Base-by-base conservation (phyloP, 2,329 filamentous ascomycete genomes). In the Fusarium miscanthi region DNA sequence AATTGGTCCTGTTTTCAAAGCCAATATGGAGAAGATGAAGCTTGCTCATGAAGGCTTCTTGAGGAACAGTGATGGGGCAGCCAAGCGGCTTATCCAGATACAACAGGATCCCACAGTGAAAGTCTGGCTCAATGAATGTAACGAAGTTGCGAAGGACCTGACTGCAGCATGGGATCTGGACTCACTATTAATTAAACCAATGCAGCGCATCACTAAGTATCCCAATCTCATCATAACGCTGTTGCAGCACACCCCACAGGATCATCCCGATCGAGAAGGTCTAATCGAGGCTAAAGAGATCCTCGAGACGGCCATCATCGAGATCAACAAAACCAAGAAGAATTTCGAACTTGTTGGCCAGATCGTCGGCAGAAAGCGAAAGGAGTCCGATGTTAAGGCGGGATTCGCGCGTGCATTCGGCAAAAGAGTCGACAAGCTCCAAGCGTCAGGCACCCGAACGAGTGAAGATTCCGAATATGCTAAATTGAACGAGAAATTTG, bases 301-400 rank as follows among this genome's bases (percentile, higher is more conserved):
- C 8, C 79, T 92, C 17, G 90, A 92, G 72, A 88, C 87, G 41
- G 92, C 95, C 14, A 90, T 93, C 27, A 89, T 93, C 59, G 93
- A 95, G 69, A 98, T 98, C 81, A 97, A 99, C 83, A 94, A 97
- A 80, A 91, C 94, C 60, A 98, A 98, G 84, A 97, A 95, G 83
- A 95, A 97, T 59, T 94, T 95, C 66, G 94, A 98, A 81, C 89
- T 97, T 51, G 93, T 98, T 30, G 94, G 94, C 8, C 93, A 97
- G 81, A 95, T 97, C 63, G 93, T 98, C 35, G 87, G 92, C 63
- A 88, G 94, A 63, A 95, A 95, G 80, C 90, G 93, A 73, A 97
- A 97, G 78, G 94, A 97, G 74, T 95, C 94, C 0, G 94, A 97
- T 80, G 92, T 96, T 69, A 91, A 93, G 66, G 89, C 91, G n/a